Evolutionary conservation across 441 rosid genomes (phyloP), one percentile per base, ranked within the genome.

Genomic region (Flueggea neowawraea): DNA sequence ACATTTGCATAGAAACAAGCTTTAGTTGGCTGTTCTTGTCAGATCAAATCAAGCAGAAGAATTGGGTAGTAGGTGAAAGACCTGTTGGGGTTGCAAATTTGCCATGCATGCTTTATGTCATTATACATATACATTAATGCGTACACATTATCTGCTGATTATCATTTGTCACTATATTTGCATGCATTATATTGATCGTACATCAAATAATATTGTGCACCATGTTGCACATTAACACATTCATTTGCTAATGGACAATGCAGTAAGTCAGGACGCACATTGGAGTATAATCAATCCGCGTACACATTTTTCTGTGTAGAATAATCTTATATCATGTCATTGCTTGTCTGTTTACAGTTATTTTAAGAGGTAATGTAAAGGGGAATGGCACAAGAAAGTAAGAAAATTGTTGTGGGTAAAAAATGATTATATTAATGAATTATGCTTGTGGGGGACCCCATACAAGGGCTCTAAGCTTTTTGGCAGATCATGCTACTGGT

Each of bases 11-110:
- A 72, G 78, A 74, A 83, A 88, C 95, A 88, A 83, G 79, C 71
- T 69, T 76, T 68, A 75, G 94, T 82, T 88, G 80, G 96, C 80
- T 78, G 57, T 78, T 79, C 86, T 73, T 84, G 71, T 85, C 93
- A 78, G 67, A 75, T 89, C 87, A 79, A 82, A 82, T 84, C 90
- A 82, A 76, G 65, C 64, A 58, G 75, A 69, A 74, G 66, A 68
- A 73, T 76, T 22, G 73, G 72, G 74, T 79, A 82, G 80, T 70
- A 60, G 75, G 65, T 76, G 41, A 45, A 58, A 75, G 68, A 65
- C 67, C 65, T 63, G 43, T 22, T 22, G 28, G 28, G 28, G 28
- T 22, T 22, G 28, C 28, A 22, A 22, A 22, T 22, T 22, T 22
- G 28, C 28, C 28, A 22, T 22, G 28, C 28, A 0, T 22, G 28